Evolutionary conservation across 768 basidiomycete genomes (phyloP).

Genomic region (Crepidotus variabilis): DNA sequence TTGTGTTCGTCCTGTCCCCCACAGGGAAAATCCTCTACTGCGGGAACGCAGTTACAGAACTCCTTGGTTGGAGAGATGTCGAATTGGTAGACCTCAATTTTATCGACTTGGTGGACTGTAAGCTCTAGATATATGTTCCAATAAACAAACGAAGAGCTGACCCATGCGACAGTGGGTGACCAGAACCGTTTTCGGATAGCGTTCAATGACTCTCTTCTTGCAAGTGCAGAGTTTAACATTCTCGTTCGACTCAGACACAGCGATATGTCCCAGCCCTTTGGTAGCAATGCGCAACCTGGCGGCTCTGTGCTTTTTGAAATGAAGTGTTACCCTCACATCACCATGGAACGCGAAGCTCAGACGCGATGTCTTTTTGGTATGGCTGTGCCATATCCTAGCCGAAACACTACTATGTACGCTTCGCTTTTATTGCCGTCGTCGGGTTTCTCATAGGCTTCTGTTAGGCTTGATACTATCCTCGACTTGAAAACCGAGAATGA

Average conservation of each 20-base stretch:
- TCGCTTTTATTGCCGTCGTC: background rate
- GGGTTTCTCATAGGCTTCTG: background rate
- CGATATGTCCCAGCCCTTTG: conserved; percentile 16
- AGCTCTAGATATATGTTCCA: conserved; percentile 16
- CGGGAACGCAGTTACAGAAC: conserved; percentile 60
- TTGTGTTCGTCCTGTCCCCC: conserved; percentile 66
- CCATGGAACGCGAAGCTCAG: conserved; percentile 28
- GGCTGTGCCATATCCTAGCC: conserved; percentile 74
- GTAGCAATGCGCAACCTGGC: conserved; percentile 23
- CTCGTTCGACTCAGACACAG: conserved; percentile 61
- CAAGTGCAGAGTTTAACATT: conserved; percentile 46
- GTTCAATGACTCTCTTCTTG: conserved; percentile 54
- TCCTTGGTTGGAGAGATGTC: conserved; percentile 73
- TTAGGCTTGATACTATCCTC: conserved; percentile 66
- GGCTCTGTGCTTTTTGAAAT: conserved; percentile 65
- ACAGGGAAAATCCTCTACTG: conserved; percentile 65
- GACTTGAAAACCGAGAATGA: conserved; percentile 91
- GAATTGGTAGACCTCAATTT: conserved; percentile 72
- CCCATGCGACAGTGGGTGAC: conserved; percentile 47
- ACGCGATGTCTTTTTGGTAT: conserved; percentile 69
- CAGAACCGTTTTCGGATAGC: conserved; percentile 47
- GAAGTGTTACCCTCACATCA: conserved; percentile 58
- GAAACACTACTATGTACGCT: conserved; percentile 63
- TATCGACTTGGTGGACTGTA: conserved; percentile 61
- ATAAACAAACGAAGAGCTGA: background rate